phyloP scores from a whole-genome alignment of 2,329 filamentous ascomycete genomes.

The Tolypocladium ovalisporum region DNA sequence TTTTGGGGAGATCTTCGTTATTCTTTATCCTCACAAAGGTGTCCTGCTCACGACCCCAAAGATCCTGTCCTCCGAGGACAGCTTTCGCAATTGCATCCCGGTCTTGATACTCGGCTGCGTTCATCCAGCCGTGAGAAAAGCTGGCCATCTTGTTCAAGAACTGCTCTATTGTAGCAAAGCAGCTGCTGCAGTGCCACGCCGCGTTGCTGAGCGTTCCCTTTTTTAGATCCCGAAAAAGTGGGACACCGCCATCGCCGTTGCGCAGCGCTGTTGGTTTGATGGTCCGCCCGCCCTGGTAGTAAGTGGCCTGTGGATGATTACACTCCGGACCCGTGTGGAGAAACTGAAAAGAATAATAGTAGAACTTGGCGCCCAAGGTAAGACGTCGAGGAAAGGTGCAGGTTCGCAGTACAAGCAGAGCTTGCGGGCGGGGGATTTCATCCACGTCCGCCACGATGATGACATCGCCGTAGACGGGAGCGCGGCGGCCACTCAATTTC shows the following conservation, averaged over 20 bases:
- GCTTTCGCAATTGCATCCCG: conserved; percentile 35
- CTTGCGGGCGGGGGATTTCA: conserved; percentile 44
- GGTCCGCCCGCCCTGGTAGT: conserved; percentile 33
- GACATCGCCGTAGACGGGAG: conserved; percentile 38
- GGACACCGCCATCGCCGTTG: conserved; percentile 30
- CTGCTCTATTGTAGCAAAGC: conserved; percentile 45
- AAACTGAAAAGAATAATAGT: conserved; percentile 49
- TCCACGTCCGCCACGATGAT: conserved; percentile 50
- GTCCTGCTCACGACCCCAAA: conserved; percentile 40
- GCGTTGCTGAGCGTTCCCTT: conserved; percentile 36
- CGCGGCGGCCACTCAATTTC: conserved; percentile 26
- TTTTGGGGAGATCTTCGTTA: conserved; percentile 40
- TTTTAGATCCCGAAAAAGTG: conserved; percentile 27
- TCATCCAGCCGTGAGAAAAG: conserved; percentile 44
- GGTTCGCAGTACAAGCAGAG: conserved; percentile 34
- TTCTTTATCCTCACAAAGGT: conserved; percentile 35
- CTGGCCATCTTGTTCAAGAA: conserved; percentile 44
- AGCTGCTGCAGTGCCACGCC: conserved; percentile 52
- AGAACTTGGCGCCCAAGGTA: conserved; percentile 40
- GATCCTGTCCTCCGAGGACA: conserved; percentile 39
- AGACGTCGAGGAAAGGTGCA: conserved; percentile 42
- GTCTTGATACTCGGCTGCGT: conserved; percentile 36
- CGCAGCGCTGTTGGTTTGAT: conserved; percentile 43
- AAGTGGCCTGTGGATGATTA: conserved; percentile 50
- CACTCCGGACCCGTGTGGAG: conserved; percentile 30